Percentiles rank a stretch among this genome's conserved stretches.
Evolutionary conservation across 176 grass and related monocot species (phyloP).

Genomic region (Triticum dicoccoides): DNA sequence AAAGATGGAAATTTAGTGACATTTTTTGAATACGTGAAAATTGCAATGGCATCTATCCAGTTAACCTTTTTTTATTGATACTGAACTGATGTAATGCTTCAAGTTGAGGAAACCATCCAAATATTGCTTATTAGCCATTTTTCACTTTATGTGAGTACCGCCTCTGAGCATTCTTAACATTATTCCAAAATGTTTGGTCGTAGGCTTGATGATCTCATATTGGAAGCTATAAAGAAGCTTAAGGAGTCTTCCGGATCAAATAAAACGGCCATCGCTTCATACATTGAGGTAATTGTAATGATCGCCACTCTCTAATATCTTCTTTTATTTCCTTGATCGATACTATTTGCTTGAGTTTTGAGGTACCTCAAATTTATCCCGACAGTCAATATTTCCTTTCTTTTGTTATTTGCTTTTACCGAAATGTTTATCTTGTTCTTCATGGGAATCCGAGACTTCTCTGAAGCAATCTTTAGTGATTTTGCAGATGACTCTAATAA

Average conservation of each 20-base stretch:
- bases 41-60: neutral
- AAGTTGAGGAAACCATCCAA: neutral
- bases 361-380: neutral
- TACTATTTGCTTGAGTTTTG: slow-evolving; percentile 1
- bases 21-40: neutral
- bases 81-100: neutral
- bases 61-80: slow-evolving; percentile 1
- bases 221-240: slow-evolving; percentile 76
- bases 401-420: neutral
- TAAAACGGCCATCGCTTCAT: slow-evolving; percentile 61
- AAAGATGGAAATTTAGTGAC: neutral
- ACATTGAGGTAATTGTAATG: slow-evolving; percentile 69
- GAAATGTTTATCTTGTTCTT: slow-evolving; percentile 8
- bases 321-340: neutral
- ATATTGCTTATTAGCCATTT: slow-evolving; percentile 13
- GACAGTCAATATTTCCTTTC: slow-evolving; percentile 13
- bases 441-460: neutral
- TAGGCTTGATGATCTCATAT: slow-evolving; percentile 81
- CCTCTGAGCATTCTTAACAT: slow-evolving; percentile 1
- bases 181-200: slow-evolving; percentile 18
- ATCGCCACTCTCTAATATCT: neutral
- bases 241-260: slow-evolving; percentile 68
- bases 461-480: neutral
- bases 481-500: slow-evolving; percentile 19
- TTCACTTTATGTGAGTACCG: slow-evolving; percentile 6